phyloP scores from a whole-genome alignment of 805 yeast species.

The Blastobotrys attinorum region DNA sequence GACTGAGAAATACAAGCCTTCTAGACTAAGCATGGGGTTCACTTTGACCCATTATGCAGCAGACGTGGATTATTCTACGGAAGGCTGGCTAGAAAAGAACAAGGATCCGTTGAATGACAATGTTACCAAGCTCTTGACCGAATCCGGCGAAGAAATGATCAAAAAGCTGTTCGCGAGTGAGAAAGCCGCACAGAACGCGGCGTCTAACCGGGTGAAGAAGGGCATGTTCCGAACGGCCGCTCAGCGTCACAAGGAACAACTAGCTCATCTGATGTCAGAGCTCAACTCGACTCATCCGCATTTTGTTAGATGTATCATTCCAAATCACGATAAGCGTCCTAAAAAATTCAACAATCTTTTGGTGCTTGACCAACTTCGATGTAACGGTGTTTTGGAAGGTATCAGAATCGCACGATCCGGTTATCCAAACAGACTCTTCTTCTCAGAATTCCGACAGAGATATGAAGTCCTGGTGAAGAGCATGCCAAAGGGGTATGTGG shows the following conservation, averaged over 20 bases:
- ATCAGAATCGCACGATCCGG: slow-evolving; percentile 96
- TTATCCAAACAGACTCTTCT: slow-evolving; percentile 84
- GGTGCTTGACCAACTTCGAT: slow-evolving; percentile 82
- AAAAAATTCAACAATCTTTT: slow-evolving; percentile 62
- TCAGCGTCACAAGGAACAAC: slow-evolving; percentile 81
- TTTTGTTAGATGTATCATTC: slow-evolving; percentile 92
- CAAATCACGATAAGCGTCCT: slow-evolving; percentile 70
- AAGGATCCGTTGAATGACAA: slow-evolving; percentile 86
- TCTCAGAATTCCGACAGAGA: slow-evolving; percentile 68
- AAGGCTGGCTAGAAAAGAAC: slow-evolving; percentile 91
- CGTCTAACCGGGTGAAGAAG: slow-evolving; percentile 23
- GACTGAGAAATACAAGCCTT: slow-evolving; percentile 57
- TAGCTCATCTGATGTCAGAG: slow-evolving; percentile 61
- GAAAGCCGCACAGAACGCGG: slow-evolving; percentile 19
- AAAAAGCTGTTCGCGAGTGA: slow-evolving; percentile 43
- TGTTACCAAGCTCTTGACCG: slow-evolving; percentile 50
- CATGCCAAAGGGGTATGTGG: slow-evolving; percentile 33
- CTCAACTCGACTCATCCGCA: slow-evolving; percentile 83
- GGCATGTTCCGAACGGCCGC: slow-evolving; percentile 71
- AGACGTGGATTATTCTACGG: slow-evolving; percentile 84
- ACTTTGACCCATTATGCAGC: slow-evolving; percentile 92
- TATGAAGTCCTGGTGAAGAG: slow-evolving; percentile 61
- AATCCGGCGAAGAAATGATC: slow-evolving; percentile 52
- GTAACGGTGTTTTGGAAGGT: slow-evolving; percentile 98
- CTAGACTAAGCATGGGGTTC: slow-evolving; percentile 70